Evolutionary conservation across 1,139 yeast species (phyloP), one percentile per base, ranked within the genome.

Genomic region (Lodderomyces theae): DNA sequence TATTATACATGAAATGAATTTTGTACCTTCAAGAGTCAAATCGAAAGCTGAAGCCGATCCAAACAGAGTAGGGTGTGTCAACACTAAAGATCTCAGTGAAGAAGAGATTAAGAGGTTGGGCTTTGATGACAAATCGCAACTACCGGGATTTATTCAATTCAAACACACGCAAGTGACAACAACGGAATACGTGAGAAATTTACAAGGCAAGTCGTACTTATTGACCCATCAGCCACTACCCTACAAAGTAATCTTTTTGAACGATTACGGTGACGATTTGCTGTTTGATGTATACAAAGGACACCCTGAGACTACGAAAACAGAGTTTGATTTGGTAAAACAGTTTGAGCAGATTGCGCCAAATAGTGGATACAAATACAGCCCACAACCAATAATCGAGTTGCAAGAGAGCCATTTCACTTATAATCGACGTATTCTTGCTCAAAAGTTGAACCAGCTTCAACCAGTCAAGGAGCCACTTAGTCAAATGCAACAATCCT

Each of bases 131-230:
- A 42, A 43, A 19, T 50, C 49, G 5, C 51, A 51, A 23, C 38
- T 58, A 16, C 63, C 63, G 2, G 58, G 58, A 0, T 53, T 51
- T 40, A 38, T 50, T 5, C 50, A 51, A 24, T 44, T 43, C 33
- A 42, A 43, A 12, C 46, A 51, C 33, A 48, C 58, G 10, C 45
- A 41, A 23, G 49, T 49, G 29, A 38, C 52, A 12, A 30, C 58
- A 4, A 47, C 46, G 26, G 57, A 57, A 34, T 51, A 44, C 22
- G 45, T 53, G n/a, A 44, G 64, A 30, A 50, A 50, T 24, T 46
- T 54, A 26, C 60, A 57, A 46, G 61, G 56, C 11, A 57, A 57
- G 37, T 47, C 58, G 3, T 57, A 57, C 38, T 41, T 53, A 10
- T 42, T 51, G 38, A 48, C 62, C 1, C 42, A 55, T 38, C 50